A percentile compares a stretch with the other conserved stretches of the same genome.
These are phyloP conservation scores for Macadamia tetraphylla DNA, from an alignment of 164 flowering plant genomes.

Conservation along the genomic window DNA sequence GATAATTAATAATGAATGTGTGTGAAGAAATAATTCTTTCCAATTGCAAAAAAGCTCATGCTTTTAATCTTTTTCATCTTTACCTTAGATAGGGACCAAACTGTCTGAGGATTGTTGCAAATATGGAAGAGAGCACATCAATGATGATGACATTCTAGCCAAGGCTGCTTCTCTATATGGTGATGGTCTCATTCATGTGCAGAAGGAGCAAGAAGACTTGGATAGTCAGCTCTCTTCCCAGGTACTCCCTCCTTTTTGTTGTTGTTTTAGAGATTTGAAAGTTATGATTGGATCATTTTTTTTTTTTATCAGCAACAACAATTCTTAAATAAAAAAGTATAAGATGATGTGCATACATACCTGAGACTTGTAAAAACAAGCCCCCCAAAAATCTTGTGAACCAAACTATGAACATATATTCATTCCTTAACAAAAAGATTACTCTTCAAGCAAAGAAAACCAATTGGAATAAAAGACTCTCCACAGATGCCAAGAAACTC, in stretches of 20 bases:
- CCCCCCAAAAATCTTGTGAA: too few species aligned
- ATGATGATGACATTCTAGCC: conserved; percentile 53
- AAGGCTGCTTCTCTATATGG: conserved; percentile 90
- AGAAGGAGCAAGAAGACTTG: conserved; percentile 89
- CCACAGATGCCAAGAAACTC: too few species aligned
- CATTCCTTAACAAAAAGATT: too few species aligned
- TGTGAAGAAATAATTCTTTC: too few species aligned
- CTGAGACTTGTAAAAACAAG: too few species aligned
- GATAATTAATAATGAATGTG: background rate
- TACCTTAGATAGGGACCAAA: conserved; percentile 59
- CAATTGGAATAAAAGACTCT: too few species aligned
- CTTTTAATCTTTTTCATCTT: background rate
- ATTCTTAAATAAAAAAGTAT: too few species aligned
- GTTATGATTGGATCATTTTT: background rate
- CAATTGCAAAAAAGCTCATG: background rate
- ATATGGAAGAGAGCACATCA: conserved; percentile 70
- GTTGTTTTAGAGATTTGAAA: background rate
- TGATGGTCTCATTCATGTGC: conserved; percentile 74
- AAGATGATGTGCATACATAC: too few species aligned
- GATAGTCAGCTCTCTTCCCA: conserved; percentile 55
- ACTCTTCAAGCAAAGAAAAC: too few species aligned
- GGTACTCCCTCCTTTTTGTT: conserved; percentile 32
- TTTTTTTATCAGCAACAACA: too few species aligned
- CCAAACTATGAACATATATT: too few species aligned
- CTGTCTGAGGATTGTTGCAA: conserved; percentile 83